phyloP scores from a whole-genome alignment of 1,139 yeast species.

The Pichia sp. region DNA sequence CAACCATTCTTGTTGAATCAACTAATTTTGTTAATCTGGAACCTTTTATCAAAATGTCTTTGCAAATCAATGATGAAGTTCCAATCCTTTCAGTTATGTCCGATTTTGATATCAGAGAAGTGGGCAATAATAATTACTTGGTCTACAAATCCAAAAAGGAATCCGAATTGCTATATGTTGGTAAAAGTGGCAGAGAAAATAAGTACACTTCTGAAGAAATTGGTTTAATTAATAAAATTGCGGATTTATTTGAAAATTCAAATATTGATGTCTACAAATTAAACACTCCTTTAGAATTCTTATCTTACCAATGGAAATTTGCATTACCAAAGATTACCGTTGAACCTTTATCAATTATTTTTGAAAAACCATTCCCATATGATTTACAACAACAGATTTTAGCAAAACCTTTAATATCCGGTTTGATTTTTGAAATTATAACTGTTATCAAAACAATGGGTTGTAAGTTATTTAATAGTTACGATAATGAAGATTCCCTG shows the following conservation, averaged over 20 bases:
- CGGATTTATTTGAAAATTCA: constrained; percentile 29
- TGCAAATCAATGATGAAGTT: constrained; percentile 35
- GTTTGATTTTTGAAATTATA: constrained; percentile 66
- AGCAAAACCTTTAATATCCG: constrained; percentile 79
- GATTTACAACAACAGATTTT: constrained; percentile 58
- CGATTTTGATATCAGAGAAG: constrained; percentile 51
- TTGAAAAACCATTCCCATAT: constrained; percentile 63
- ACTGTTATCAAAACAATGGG: constrained; percentile 76
- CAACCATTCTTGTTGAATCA: constrained; percentile 57
- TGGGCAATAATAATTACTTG: constrained; percentile 29
- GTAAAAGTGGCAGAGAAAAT: constrained; percentile 27
- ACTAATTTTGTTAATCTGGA: constrained; percentile 68
- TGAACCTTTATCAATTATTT: constrained; percentile 65
- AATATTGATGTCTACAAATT: constrained; percentile 43
- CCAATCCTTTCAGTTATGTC: constrained; percentile 53
- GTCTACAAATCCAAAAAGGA: constrained; percentile 31
- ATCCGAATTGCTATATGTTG: constrained; percentile 31
- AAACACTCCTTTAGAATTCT: constrained; percentile 50
- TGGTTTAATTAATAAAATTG: constrained; percentile 28
- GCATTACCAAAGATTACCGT: constrained; percentile 75
- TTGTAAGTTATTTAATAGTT: constrained; percentile 60
- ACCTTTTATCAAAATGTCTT: constrained; percentile 46
- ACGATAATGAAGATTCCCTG: constrained; percentile 56
- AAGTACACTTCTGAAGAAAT: constrained; percentile 26
- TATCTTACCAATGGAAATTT: constrained; percentile 76